Base-by-base conservation (phyloP, 2,329 filamentous ascomycete genomes). In the Metarhizium album region DNA sequence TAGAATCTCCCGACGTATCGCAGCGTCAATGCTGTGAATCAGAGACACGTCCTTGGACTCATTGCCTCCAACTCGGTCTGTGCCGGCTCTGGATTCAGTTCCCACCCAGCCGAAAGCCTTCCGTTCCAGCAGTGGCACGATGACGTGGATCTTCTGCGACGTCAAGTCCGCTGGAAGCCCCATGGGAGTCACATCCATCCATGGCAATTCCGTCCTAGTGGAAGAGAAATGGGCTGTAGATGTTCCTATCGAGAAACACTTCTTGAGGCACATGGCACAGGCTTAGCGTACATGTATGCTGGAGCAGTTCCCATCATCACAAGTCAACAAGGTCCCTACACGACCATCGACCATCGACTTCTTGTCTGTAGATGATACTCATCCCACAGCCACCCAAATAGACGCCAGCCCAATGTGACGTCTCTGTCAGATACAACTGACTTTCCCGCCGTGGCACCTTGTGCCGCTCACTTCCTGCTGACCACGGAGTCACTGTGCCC, bases 1-100 rank as follows among this genome's bases (percentile, higher is more conserved):
- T 58, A 52, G 48, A 49, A 49, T 42, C 47, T 55, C 61, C 57
- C 37, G 53, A 61, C 61, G 56, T 63, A 51, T 42, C 55, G 46
- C 59, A 55, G 40, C 59, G 53, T 58, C 52, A 43, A 43, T 58
- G 56, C 37, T 42, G 61, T 63, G 54, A 50, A 54, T 13, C 40
- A 14, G 20, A 16, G 38, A 42, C 38, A 42, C 13, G 16, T 14
- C 37, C n/a, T 8, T 18, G 37, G 37, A 9, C 16, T 40, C n/a
- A 40, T 40, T 40, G 5, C 8, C 18, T 11, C n/a, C 37, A 16
- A 6, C 18, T 5, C 16, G 13, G 33, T 16, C 16, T 40, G 16
- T 20, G 11, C 40, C 11, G 9, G 14, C 20, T 13, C 9, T 24
- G 22, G 16, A 14, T 6, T 23, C 40, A 23, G 24, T 9, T 40